Evolutionary conservation across 1,139 yeast genomes (phyloP).

Genomic region (Wickerhamiella infanticola): DNA sequence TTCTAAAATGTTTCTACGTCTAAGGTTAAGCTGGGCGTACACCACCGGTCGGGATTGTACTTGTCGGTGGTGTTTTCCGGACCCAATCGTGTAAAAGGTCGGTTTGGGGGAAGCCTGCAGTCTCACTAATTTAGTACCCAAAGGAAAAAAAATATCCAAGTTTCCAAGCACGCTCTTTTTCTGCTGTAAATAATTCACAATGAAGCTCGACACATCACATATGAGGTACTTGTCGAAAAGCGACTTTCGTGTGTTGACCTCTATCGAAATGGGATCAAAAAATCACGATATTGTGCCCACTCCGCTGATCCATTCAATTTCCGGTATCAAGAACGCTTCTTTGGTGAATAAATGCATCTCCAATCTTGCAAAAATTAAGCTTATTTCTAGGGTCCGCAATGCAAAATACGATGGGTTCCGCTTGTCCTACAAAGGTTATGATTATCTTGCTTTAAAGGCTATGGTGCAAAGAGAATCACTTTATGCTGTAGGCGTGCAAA

Average conservation of each 20-base stretch:
- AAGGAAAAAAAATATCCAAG: too few relatives aligned
- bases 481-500: constrained; percentile 69
- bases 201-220: constrained; percentile 86
- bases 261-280: constrained; percentile 71
- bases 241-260: constrained; percentile 79
- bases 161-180: too few relatives aligned
- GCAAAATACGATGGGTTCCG: constrained; percentile 79
- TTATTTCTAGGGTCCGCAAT: constrained; percentile 65
- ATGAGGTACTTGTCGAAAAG: constrained; percentile 86
- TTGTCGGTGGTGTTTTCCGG: too few relatives aligned
- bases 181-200: constrained; percentile 17
- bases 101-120: too few relatives aligned
- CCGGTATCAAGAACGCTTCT: constrained; percentile 61
- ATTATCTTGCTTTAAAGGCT: constrained; percentile 75
- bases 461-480: constrained; percentile 56
- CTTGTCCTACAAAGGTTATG: constrained; percentile 77
- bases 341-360: constrained; percentile 68
- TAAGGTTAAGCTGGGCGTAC: too few relatives aligned
- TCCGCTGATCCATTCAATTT: constrained; percentile 58
- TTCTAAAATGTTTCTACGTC: too few relatives aligned
- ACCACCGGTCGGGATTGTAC: too few relatives aligned
- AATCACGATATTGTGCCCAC: constrained; percentile 95
- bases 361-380: constrained; percentile 72
- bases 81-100: too few relatives aligned
- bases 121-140: too few relatives aligned